phyloP scores from a whole-genome alignment of 1,284 basidiomycete genomes.

The Trichosporon ovoides region DNA sequence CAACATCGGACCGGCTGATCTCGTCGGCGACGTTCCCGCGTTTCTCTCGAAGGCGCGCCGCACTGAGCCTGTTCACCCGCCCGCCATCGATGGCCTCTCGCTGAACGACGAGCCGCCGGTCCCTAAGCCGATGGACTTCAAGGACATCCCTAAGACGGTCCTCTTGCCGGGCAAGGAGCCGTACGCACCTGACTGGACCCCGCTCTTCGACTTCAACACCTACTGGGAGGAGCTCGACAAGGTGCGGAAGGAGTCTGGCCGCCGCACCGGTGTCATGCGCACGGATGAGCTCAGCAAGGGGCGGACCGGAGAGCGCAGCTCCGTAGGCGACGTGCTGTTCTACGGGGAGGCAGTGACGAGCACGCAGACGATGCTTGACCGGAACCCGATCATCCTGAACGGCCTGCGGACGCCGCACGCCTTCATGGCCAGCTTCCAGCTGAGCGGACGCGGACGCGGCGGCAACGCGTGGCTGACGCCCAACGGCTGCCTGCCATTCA shows the following conservation, averaged over 20 bases:
- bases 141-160: conserved; percentile 38
- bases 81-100: conserved; percentile 18
- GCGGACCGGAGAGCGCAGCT: conserved; percentile 19
- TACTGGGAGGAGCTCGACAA: conserved; percentile 48
- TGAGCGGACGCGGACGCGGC: conserved; percentile 82
- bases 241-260: conserved; percentile 34
- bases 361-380: conserved; percentile 93
- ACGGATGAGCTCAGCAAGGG: conserved; percentile 18
- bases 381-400: conserved; percentile 70
- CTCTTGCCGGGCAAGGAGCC: conserved; percentile 30
- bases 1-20: conserved; percentile 52
- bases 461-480: conserved; percentile 92
- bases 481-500: conserved; percentile 80
- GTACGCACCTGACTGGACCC: conserved; percentile 44
- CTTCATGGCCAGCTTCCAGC: conserved; percentile 80
- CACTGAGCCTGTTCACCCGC: conserved; percentile 40
- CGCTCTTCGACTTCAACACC: conserved; percentile 50
- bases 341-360: conserved; percentile 89
- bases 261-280: conserved; percentile 30
- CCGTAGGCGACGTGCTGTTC: conserved; percentile 67
- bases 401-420: conserved; percentile 64
- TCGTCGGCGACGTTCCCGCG: conserved; percentile 35
- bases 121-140: conserved; percentile 47
- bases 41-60: conserved; percentile 41
- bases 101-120: conserved; percentile 50